Percentiles rank a stretch among this genome's conserved stretches.
phyloP scores from a whole-genome alignment of 1,284 basidiomycete species.

The Ustilago hordei region DNA sequence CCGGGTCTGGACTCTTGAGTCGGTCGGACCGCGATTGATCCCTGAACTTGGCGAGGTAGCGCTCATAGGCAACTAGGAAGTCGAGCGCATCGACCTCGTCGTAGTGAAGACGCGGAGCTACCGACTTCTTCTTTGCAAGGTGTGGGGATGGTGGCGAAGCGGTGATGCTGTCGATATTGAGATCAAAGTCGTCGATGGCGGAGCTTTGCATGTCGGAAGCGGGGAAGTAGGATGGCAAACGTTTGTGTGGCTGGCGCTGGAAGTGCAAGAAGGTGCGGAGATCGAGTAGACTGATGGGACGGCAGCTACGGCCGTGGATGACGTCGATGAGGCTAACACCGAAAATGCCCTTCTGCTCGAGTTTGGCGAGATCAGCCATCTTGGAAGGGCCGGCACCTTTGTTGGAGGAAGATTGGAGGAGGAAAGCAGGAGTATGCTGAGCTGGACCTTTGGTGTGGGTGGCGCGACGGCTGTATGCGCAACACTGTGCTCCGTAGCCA shows the following conservation, averaged over 20 bases:
- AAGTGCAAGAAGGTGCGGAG: slow-evolving; percentile 37
- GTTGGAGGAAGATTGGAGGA: slow-evolving; percentile 1
- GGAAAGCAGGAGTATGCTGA: slow-evolving; percentile 10
- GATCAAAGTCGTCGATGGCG: slow-evolving; percentile 31
- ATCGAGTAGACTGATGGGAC: slow-evolving; percentile 51
- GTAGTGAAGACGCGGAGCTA: slow-evolving; percentile 17
- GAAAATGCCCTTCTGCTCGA: slow-evolving; percentile 26
- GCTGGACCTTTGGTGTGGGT: slow-evolving; percentile 20
- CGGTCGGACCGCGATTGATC: slow-evolving; percentile 40
- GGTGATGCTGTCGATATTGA: slow-evolving; percentile 22
- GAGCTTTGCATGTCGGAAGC: slow-evolving; percentile 44
- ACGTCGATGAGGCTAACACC: slow-evolving; percentile 58
- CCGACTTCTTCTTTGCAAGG: slow-evolving; percentile 11
- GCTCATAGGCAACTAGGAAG: slow-evolving; percentile 56
- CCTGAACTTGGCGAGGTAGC: slow-evolving; percentile 46
- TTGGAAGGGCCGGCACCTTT: slow-evolving; percentile 5
- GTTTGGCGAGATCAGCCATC: slow-evolving; percentile 25
- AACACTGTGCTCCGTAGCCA: slow-evolving; percentile 47
- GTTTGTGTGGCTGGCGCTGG: slow-evolving; percentile 40
- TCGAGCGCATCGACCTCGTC: slow-evolving; percentile 59
- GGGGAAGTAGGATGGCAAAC: slow-evolving; percentile 31
- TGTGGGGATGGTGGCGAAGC: slow-evolving; percentile 11
- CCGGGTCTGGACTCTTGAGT: slow-evolving; percentile 38
- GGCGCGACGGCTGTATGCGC: slow-evolving; percentile 48
- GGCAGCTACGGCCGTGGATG: slow-evolving; percentile 56